phyloP scores from a whole-genome alignment of 345 rosid species.

The Lagerstroemia speciosa region DNA sequence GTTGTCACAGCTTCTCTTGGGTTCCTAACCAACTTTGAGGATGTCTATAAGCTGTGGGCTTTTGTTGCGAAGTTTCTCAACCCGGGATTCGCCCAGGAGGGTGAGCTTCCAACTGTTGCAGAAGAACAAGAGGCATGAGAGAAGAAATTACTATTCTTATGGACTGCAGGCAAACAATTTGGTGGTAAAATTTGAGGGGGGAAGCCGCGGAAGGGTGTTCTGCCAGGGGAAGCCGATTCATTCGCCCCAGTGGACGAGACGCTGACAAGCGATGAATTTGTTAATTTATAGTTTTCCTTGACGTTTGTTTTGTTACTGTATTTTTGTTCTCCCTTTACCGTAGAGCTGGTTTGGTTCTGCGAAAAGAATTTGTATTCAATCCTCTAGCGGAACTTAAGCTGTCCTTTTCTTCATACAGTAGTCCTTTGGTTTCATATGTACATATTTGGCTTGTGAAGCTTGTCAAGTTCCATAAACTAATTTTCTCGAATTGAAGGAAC shows the following conservation, averaged over 20 bases:
- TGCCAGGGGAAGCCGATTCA: slow-evolving; percentile 12
- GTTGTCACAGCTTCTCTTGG: slow-evolving; percentile 96
- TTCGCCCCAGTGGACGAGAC: slow-evolving; percentile 24
- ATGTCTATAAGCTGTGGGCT: slow-evolving; percentile 85
- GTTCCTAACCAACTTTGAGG: slow-evolving; percentile 92
- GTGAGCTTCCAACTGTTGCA: slow-evolving; percentile 62
- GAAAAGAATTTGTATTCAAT: slow-evolving; percentile 23
- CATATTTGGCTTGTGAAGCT: background rate
- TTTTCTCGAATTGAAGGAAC: background rate
- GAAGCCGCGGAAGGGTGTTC: slow-evolving; percentile 2
- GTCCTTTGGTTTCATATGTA: slow-evolving; percentile 10
- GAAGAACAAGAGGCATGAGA: slow-evolving; percentile 58
- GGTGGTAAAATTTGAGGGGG: slow-evolving; percentile 4
- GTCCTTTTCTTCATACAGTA: slow-evolving; percentile 20
- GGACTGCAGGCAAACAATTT: background rate
- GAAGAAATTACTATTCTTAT: slow-evolving; percentile 10
- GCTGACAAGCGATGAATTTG: slow-evolving; percentile 35
- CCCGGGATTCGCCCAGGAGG: slow-evolving; percentile 56
- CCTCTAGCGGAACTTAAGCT: slow-evolving; percentile 16
- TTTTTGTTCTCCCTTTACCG: slow-evolving; percentile 15
- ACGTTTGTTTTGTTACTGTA: slow-evolving; percentile 19
- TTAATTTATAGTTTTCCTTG: slow-evolving; percentile 40
- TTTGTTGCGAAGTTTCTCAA: slow-evolving; percentile 88
- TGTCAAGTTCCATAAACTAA: background rate
- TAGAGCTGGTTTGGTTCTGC: slow-evolving; percentile 36